Percentiles rank a stretch among this genome's conserved stretches.
Conservation (phyloP, 352 stramenopile genomes). For the Pseudoperonospora humuli region DNA sequence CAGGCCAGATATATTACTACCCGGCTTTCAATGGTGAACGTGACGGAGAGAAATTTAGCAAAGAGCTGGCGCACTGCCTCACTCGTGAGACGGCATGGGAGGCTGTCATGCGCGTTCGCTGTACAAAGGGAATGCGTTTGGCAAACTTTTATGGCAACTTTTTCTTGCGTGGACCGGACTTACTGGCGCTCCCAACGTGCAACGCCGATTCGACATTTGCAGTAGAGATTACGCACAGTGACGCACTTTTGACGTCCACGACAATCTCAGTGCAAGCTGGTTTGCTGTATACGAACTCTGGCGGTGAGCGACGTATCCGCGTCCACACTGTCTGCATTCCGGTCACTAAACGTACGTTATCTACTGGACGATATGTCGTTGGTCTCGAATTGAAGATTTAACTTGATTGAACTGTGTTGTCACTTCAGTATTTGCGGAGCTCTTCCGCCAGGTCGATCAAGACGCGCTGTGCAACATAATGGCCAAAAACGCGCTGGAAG, state of each 20-base stretch:
- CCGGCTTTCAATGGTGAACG: constrained; percentile 86
- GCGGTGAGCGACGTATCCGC: constrained; percentile 95
- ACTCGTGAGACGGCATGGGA: constrained; percentile 92
- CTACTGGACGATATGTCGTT: not conserved
- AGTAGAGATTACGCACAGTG: constrained; percentile 96
- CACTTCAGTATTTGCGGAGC: constrained; percentile 74
- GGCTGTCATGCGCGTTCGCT: constrained; percentile 95
- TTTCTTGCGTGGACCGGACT: constrained; percentile 94
- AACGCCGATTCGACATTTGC: constrained; percentile 94
- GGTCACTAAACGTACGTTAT: constrained; percentile 75
- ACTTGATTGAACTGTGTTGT: not conserved
- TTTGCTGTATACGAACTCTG: constrained; percentile 97
- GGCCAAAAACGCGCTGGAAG: constrained; percentile 92
- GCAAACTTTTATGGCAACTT: constrained; percentile 99
- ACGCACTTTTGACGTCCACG: constrained; percentile 89
- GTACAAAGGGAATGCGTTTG: constrained; percentile 96
- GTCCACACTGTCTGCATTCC: constrained; percentile 96
- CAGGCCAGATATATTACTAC: constrained; percentile 96
- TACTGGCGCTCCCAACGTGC: constrained; percentile 95
- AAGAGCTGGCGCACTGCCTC: constrained; percentile 89
- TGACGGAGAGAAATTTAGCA: constrained; percentile 91
- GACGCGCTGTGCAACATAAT: constrained; percentile 93
- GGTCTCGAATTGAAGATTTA: not conserved
- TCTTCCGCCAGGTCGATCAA: constrained; percentile 90
- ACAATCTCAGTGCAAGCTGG: constrained; percentile 95